Base-by-base conservation (phyloP, 129 eudicot genomes). In the Erigeron canadensis region DNA sequence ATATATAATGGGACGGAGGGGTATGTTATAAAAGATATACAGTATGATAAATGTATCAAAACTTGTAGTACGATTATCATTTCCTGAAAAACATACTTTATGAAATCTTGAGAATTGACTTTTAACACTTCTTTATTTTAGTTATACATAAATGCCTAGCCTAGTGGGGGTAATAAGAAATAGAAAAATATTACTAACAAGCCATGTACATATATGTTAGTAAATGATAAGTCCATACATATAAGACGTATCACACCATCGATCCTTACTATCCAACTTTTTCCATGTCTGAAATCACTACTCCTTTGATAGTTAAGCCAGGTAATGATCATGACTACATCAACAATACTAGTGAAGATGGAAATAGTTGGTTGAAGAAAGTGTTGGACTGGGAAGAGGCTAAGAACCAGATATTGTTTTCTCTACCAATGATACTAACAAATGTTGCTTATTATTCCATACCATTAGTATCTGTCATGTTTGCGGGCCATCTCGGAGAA, bases 401-500 rank as follows among this genome's bases (percentile, higher is more conserved):
- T 5, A 82, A 82, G 72, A 8, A 39, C 13, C 90, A 82, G 75
- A 28, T 80, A 2, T 3, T 82, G 22, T 80, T 76, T 54, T 67
- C 87, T 5, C 65, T 86, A 8, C 90, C 90, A 0, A 76, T 86
- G 87, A 79, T 86, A 1, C 47, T 82, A 10, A 86, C 87, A 0
- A 82, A 80, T 41, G 87, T 75, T 37, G 62, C 75, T 23, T 86
- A 79, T 61, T 82, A 79, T 19, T 56, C 63, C 7, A 82, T 86
- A 5, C 85, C 87, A 0, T 40, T 86, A 58, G 43, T 71, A 3
- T 82, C 87, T 3, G 83, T 85, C 16, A 85, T 85, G 90, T 82
- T 82, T 13, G 81, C 79, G n/a, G 89, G 89, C 58, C 89, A 84
- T 41, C 77, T 81, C 51, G 86, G 89, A 13, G 76, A 78, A 19